These are phyloP conservation scores for Galerina marginata DNA, from an alignment of 768 basidiomycete species.

Conservation along the genomic window DNA sequence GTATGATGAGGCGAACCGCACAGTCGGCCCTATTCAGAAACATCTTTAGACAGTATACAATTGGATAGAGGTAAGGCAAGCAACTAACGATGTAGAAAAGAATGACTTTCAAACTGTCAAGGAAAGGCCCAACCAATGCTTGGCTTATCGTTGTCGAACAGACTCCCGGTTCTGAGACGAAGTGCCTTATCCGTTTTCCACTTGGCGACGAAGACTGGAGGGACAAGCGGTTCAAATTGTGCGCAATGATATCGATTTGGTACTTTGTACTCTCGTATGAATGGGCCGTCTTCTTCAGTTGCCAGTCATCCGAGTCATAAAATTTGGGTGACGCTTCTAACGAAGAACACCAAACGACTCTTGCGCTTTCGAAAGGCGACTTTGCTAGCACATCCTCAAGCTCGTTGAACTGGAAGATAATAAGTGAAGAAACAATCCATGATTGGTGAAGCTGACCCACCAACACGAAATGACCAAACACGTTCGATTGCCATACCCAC, in stretches of 20 bases:
- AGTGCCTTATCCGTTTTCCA: conserved; percentile 52
- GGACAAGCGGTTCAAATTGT: conserved; percentile 56
- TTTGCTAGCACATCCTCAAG: conserved; percentile 58
- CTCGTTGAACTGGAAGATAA: conserved; percentile 57
- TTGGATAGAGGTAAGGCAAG: background rate
- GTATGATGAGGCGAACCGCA: conserved; percentile 72
- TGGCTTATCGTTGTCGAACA: conserved; percentile 65
- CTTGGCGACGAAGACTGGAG: conserved; percentile 26
- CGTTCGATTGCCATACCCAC: conserved; percentile 84
- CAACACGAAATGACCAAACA: conserved; percentile 81
- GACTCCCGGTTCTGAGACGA: conserved; percentile 73
- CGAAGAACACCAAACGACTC: conserved; percentile 84
- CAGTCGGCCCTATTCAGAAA: conserved; percentile 60
- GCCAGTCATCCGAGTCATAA: conserved; percentile 74
- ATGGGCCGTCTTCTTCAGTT: conserved; percentile 60
- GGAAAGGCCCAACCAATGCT: conserved; percentile 49
- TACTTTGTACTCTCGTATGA: conserved; percentile 80
- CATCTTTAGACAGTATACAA: conserved; percentile 6
- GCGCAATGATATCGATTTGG: conserved; percentile 72
- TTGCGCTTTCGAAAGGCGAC: conserved; percentile 49
- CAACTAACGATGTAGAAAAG: conserved; percentile 68
- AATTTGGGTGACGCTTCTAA: conserved; percentile 59
- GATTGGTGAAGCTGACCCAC: conserved; percentile 44
- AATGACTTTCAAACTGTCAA: conserved; percentile 53
- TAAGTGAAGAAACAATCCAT: background rate